Percentiles rank a stretch among this genome's conserved stretches.
Evolutionary conservation across 495 filamentous ascomycete species (phyloP).

Genomic region (Aspergillus biplanus): DNA sequence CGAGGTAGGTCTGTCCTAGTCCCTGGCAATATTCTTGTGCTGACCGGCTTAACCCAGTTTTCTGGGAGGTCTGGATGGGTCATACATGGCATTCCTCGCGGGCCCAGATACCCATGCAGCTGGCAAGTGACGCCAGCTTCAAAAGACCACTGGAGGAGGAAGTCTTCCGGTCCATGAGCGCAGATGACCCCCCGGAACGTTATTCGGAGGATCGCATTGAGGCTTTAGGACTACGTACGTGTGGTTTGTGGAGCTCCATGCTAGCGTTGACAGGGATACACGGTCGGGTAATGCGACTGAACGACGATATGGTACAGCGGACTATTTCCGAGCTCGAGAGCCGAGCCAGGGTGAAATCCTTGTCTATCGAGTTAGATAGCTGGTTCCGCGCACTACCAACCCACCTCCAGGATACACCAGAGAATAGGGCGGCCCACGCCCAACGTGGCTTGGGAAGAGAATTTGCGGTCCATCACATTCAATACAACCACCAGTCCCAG

Average conservation of each 20-base stretch:
- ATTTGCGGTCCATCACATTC: slow-evolving; percentile 8
- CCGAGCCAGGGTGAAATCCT: not conserved
- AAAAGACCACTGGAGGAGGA: slow-evolving; percentile 13
- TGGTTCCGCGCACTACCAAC: slow-evolving; percentile 3
- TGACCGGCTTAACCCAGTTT: not conserved
- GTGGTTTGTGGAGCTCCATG: slow-evolving; percentile 17
- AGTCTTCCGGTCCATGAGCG: slow-evolving; percentile 1
- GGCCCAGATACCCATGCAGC: slow-evolving; percentile 7
- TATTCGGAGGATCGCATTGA: slow-evolving; percentile 9
- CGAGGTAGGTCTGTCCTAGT: not conserved
- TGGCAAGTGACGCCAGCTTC: not conserved
- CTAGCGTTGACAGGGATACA: slow-evolving; percentile 8
- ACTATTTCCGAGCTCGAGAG: not conserved
- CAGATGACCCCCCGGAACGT: not conserved
- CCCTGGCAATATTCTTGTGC: not conserved
- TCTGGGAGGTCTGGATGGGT: slow-evolving; percentile 14
- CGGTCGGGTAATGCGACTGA: slow-evolving; percentile 12
- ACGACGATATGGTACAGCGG: slow-evolving; percentile 11
- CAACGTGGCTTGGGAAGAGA: slow-evolving; percentile 8
- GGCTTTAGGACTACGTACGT: slow-evolving; percentile 4
- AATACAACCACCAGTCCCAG: slow-evolving; percentile 15
- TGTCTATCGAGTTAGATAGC: not conserved
- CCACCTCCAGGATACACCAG: slow-evolving; percentile 9
- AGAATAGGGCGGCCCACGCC: not conserved
- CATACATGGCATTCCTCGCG: slow-evolving; percentile 9